A percentile compares a stretch with the other conserved stretches of the same genome.
Evolutionary conservation across 495 filamentous ascomycete species (phyloP).

Genomic region (Astrocystis sublimbata): DNA sequence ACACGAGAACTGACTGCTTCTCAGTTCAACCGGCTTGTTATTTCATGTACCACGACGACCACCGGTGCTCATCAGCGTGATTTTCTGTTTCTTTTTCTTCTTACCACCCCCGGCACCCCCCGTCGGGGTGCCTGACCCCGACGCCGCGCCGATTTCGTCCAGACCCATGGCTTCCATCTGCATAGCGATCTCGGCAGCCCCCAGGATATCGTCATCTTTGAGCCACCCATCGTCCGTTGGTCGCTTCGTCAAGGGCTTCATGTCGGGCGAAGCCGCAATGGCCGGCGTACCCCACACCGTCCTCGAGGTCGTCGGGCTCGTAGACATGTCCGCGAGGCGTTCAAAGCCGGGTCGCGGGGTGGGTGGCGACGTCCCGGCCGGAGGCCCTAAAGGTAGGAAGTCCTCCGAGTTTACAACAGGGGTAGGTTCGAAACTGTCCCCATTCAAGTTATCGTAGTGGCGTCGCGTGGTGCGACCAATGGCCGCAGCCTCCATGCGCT

Average conservation of each 20-base stretch:
- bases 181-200: slow-evolving; percentile 40
- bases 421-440: slow-evolving; percentile 34
- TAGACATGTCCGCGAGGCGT: slow-evolving; percentile 60
- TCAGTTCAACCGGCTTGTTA: not conserved
- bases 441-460: slow-evolving; percentile 37
- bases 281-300: slow-evolving; percentile 88
- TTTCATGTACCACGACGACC: slow-evolving; percentile 36
- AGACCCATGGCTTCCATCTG: slow-evolving; percentile 49
- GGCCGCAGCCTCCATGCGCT: slow-evolving; percentile 69
- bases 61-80: slow-evolving; percentile 87
- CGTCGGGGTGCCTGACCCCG: slow-evolving; percentile 25
- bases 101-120: slow-evolving; percentile 40
- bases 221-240: slow-evolving; percentile 76
- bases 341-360: slow-evolving; percentile 43
- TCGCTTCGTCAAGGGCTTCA: slow-evolving; percentile 41
- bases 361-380: slow-evolving; percentile 40
- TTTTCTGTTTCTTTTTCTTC: slow-evolving; percentile 92
- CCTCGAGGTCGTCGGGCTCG: slow-evolving; percentile 69
- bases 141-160: slow-evolving; percentile 27
- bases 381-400: slow-evolving; percentile 65
- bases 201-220: slow-evolving; percentile 53
- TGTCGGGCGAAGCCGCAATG: slow-evolving; percentile 55
- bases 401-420: slow-evolving; percentile 51
- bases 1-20: slow-evolving; percentile 16
- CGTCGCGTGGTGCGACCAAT: slow-evolving; percentile 41